These are phyloP conservation scores for Pythium phragmitis DNA, from an alignment of 352 stramenopile species.

Conservation along the genomic window DNA sequence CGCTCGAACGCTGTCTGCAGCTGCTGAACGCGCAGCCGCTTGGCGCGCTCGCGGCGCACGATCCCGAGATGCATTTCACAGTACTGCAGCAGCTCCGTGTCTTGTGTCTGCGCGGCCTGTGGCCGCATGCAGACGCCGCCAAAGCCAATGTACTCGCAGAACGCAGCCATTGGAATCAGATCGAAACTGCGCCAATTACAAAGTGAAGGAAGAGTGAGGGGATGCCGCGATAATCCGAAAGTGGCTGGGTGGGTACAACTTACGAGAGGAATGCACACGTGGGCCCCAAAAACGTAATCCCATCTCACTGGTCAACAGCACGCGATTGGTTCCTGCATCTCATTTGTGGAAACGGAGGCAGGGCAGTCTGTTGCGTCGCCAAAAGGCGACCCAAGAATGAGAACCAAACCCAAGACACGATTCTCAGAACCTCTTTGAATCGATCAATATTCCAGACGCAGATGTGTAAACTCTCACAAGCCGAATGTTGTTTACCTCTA, in stretches of 20 bases:
- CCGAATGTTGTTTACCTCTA: no score
- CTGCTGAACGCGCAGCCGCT: neutral
- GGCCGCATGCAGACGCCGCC: conserved; percentile 18
- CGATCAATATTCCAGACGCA: no score
- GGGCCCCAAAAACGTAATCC: no score
- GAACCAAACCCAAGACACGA: no score
- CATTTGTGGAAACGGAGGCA: conserved; percentile 4
- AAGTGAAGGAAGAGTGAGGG: neutral
- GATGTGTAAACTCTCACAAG: no score
- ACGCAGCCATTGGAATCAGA: conserved; percentile 8
- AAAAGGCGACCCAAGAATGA: no score
- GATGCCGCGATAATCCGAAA: no score
- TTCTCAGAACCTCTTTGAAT: no score
- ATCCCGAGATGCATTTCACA: conserved; percentile 14
- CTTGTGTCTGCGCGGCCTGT: neutral
- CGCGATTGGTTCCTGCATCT: conserved; percentile 7
- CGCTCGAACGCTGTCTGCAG: neutral
- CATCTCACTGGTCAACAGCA: neutral
- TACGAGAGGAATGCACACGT: no score
- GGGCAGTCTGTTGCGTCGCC: no score
- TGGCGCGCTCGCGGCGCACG: conserved; percentile 5
- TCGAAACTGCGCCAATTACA: neutral
- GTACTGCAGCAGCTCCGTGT: conserved; percentile 13
- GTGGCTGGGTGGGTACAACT: no score
- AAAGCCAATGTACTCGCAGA: conserved; percentile 19